Evolutionary conservation across 768 basidiomycete species (phyloP), one percentile per base, ranked within the genome.

Genomic region (Macrolepiota albuminosa): DNA sequence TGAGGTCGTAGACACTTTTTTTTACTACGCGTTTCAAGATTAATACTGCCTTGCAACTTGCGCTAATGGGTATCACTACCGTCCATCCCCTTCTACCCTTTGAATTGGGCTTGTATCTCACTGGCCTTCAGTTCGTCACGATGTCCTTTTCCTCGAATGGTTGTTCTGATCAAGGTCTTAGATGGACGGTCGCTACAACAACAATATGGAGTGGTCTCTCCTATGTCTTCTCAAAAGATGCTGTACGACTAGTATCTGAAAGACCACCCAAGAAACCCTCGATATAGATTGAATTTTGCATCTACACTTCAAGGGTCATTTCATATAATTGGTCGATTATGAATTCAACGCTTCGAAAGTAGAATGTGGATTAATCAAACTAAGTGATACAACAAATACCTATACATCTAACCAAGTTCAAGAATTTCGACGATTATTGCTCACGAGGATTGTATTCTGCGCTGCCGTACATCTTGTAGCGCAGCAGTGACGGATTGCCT

Each of bases 151-250:
- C 3, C 54, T 57, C 2, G 31, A 10, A 39, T 26, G 6, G 16
- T 49, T 31, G 34, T 61, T 48, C 62, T 63, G 50, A 63, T 45
- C 9, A 11, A 29, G 21, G 36, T 37, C 49, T 8, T 58, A 98
- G 96, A 69, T 90, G 82, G 82, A 78, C 87, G 0, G 96, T 98
- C 1, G 96, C 90, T 0, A 82, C 83, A 4, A 97, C 96, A 7
- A 99, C 96, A 1, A 76, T 98, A 31, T 93, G 90, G 88, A 95
- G 93, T 64, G 96, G 96, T 11, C 67, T 90, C 50, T 91, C 90
- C 21, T 93, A 93, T 67, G 65, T 93, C 6, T 87, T 89, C 67
- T 84, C 86, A 7, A 89, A 86, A 68, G 80, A 87, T 61, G 89
- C 88, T 0, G 86, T 93, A 46, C 84, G 84, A 40, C 71, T 93